Evolutionary conservation across 169 alveolate species (phyloP).

Genomic region (Eimeria tenella): DNA sequence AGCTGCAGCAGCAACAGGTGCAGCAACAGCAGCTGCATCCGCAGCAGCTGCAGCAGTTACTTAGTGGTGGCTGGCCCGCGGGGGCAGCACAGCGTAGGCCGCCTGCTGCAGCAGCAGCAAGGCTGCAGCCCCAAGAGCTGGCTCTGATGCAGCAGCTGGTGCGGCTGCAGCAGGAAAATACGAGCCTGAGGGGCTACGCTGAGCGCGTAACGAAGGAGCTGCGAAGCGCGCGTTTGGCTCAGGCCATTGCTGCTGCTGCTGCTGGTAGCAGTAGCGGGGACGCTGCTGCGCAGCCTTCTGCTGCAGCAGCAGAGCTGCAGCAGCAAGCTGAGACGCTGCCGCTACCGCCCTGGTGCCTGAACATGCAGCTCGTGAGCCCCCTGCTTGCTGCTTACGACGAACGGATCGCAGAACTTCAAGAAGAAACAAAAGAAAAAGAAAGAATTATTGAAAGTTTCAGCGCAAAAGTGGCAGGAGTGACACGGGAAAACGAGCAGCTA

Average conservation of each 20-base stretch:
- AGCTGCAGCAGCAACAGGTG: too few species aligned
- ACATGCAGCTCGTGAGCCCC: conserved; percentile 80
- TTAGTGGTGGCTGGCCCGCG: not conserved
- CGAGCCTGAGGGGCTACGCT: conserved; percentile 70
- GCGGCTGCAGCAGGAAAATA: conserved; percentile 75
- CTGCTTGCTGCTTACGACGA: conserved; percentile 80
- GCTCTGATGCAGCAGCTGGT: conserved; percentile 78
- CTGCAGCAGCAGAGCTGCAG: conserved; percentile 45
- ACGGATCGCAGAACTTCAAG: conserved; percentile 73
- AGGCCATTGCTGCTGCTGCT: conserved; percentile 60
- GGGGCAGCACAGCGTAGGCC: not conserved
- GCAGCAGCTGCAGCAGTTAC: not conserved
- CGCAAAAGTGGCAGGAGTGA: conserved; percentile 54
- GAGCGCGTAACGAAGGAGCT: conserved; percentile 79
- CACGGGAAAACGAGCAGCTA: conserved; percentile 78
- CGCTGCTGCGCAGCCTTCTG: conserved; percentile 12
- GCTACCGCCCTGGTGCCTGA: conserved; percentile 80
- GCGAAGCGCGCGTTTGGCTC: conserved; percentile 60
- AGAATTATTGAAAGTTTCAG: conserved; percentile 52
- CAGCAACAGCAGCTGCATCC: not conserved
- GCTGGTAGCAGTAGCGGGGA: conserved; percentile 21
- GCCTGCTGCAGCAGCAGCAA: not conserved
- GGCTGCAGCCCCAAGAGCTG: conserved; percentile 40
- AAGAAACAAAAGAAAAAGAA: conserved; percentile 63
- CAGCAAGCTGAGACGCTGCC: conserved; percentile 69